Evolutionary conservation across 371 early-diverging fungal species (phyloP), one percentile per base, ranked within the genome.

Genomic region (Mortierella sp.): DNA sequence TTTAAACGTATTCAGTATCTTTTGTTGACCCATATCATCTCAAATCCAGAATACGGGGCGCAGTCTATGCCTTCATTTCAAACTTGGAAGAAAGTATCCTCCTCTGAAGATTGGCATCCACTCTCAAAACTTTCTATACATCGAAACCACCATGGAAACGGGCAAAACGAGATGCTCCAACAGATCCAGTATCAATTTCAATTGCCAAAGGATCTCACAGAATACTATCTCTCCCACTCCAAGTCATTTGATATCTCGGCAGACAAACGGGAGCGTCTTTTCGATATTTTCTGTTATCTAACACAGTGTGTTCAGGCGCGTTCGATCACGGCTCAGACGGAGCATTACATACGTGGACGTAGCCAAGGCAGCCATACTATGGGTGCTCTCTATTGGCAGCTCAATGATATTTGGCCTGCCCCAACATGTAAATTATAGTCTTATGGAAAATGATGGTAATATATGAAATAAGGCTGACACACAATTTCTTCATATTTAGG

Each of bases 361-460:
- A 58, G 68, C 1, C 29, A 32, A 17, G 29, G 45, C 0, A 65
- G 45, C 22, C 54, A 31, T 7, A 79, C 80, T 12, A 79, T 79
- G 80, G 80, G 80, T 1, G 74, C 80, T 2, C 68, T 79, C 23
- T 79, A 79, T 59, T 79, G 80, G 80, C 80, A 79, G 54, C 60
- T 73, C 17, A 79, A 79, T 42, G 80, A 79, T n/a, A 79, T 79
- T 0, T 79, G 80, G 80, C 80, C 80, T 0, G 74, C 66, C 26
- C 74, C 80, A 1, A 79, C 80, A 26, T 79, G 79, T 78, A 78
- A 47, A 51, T 26, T n/a, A 0, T 9, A 9, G 15, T 51, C 53
- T 51, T 56, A 10, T 13, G 17, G 22, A 7, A 34, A n/a, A 19
- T 4, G 29, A 17, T n/a, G 2, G 2, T 40, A 40, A 9, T 10